Evolutionary conservation across 2,329 filamentous ascomycete genomes (phyloP), one percentile per base, ranked within the genome.

Genomic region (Hypoxylon rubiginosum): DNA sequence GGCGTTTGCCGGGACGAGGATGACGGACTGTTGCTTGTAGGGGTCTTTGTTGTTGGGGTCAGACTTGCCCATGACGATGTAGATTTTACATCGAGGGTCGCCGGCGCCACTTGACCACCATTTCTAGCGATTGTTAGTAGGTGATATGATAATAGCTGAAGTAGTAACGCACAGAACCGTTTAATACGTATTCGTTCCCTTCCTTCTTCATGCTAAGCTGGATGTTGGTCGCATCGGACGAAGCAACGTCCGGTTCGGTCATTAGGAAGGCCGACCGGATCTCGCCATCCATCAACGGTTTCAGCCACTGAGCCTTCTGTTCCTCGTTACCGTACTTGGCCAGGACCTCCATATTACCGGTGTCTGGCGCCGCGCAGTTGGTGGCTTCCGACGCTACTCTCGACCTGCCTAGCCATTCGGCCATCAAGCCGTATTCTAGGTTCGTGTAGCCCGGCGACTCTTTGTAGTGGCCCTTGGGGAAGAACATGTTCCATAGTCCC

Each of bases 81-180:
- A 98, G 78, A 99, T 85, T 80, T 92, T 87, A 85, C 96, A 99
- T 74, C 95, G 88, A 63, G 91, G 92, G 82, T 99, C 96, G 63
- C 96, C 96, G 17, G 94, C 94, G 71, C 96, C 96, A 69, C 93
- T 97, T 28, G 93, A 97, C 96, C 96, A 99, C 96, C 96, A 99
- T 93, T 99, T 99, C 88, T 95, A 69, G 15, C 9, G 39, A 4
- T 30, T 48, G 28, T 73, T 72, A 76, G 72, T 43, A 32, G 41
- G 0, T 21, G 4, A 28, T 11, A 36, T 10, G 19, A 0, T 3
- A 32, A 17, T 19, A 26, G 7, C 8, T 11, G 10, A 13, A 7
- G 9, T n/a, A 4, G 32, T 7, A 24, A 79, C 86, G 64, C 82
- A 93, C 91, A 73, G 89, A 87, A 62, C 96, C 96, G 77, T 98